Base-by-base conservation (phyloP, 1,284 basidiomycete genomes). In the Rhodotorula sp. region DNA sequence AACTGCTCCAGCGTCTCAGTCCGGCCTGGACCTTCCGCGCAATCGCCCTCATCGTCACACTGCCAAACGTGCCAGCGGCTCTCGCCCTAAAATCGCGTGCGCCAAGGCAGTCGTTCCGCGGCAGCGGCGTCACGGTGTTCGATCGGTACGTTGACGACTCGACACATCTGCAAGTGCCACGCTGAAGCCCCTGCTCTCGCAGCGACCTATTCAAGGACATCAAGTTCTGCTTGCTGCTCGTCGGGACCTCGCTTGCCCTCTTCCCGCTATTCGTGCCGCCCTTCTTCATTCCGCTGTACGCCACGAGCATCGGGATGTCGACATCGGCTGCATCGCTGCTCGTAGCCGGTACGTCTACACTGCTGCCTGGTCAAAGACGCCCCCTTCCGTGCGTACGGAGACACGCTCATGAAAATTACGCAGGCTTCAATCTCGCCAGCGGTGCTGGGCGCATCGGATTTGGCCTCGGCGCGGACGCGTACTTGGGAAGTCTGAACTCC, bases 201-300 rank as follows among this genome's bases (percentile, higher is more conserved):
- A 74, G 69, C 42, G 23, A 60, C 1, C 42, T 74, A 9, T 72
- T 74, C 65, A 50, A 58, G 19, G 67, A 75, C 54, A 9, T 56
- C 7, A 61, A 67, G 0, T 74, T 75, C 63, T 19, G 42, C 8
- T 60, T 71, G 25, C 50, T 75, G 19, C 61, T 73, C 41, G 10
- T 62, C n/a, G 74, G 69, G 3, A 70, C 64, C n/a, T n/a, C 59
- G 0, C 57, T 75, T 23, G 69, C 55, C 17, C 17, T 75, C 44
- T 75, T 74, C 54, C 74, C 74, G 1, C 67, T 75, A 14, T 74
- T 75, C 27, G 72, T 73, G 3, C 61, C 63, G 34, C 68, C 66
- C 3, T 67, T 66, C 63, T 71, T 69, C 64, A 53, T 75, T 4
- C 74, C 74, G 0, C 57, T 75, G 17, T 75, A 69, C 63, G 70